Percentiles rank a stretch among this genome's conserved stretches.
Evolutionary conservation across 352 stramenopile genomes (phyloP).

Genomic region (Globisporangium okanoganense): DNA sequence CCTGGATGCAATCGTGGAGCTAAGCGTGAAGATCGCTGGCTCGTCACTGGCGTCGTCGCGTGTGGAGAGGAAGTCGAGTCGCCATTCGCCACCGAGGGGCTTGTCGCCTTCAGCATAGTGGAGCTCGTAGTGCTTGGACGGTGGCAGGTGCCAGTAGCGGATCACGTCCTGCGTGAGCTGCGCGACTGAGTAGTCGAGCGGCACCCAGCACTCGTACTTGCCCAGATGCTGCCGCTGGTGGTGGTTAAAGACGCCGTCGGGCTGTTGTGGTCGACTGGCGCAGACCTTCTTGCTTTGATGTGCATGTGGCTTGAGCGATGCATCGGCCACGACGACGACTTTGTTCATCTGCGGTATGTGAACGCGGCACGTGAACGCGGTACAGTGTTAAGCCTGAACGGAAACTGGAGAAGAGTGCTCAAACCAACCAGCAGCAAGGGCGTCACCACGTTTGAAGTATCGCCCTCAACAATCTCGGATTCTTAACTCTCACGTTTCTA

Average conservation of each 20-base stretch:
- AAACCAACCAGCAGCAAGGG: background rate
- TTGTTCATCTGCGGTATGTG: too few relatives aligned
- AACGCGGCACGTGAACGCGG: too few relatives aligned
- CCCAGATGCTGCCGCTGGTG: background rate
- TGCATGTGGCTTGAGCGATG: background rate
- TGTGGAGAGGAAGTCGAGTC: conserved; percentile 15
- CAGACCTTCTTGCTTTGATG: background rate
- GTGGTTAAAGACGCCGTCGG: background rate
- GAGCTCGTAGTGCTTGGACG: conserved; percentile 37
- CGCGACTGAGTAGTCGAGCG: conserved; percentile 33
- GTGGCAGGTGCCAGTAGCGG: conserved; percentile 40
- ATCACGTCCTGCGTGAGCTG: conserved; percentile 49
- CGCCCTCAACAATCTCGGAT: too few relatives aligned
- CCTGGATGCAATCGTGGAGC: background rate
- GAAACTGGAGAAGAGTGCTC: background rate
- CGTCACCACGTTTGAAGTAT: too few relatives aligned
- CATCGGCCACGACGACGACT: conserved; percentile 24
- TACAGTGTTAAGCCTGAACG: background rate
- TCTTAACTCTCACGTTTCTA: too few relatives aligned
- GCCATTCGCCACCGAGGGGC: conserved; percentile 20
- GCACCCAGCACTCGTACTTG: conserved; percentile 43
- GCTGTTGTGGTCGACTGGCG: background rate
- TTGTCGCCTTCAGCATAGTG: conserved; percentile 21
- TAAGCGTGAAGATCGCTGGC: conserved; percentile 17
- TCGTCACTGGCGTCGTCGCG: conserved; percentile 2